phyloP scores from a whole-genome alignment of 78 protist species.

The Chrysochromulina tobinii region DNA sequence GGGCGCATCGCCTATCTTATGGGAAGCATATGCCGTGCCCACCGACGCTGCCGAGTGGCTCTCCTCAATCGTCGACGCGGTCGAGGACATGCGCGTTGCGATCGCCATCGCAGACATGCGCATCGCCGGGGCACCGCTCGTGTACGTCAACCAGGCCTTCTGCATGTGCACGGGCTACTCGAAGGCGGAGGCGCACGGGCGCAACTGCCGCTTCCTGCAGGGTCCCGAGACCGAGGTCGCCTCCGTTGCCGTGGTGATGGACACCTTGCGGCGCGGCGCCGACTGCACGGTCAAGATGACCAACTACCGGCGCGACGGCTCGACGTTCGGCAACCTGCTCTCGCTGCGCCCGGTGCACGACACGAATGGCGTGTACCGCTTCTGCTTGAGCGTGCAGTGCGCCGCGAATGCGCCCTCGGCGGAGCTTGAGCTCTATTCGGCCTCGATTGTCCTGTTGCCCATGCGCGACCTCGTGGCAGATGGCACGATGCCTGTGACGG shows the following conservation, averaged over 20 bases:
- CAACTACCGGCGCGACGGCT: constrained; percentile 17
- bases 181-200: not conserved
- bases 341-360: not conserved
- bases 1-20: no score
- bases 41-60: no score
- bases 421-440: no score
- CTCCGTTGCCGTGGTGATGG: not conserved
- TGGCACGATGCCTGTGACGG: no score
- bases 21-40: no score
- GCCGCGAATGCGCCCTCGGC: not conserved
- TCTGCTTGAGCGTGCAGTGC: not conserved
- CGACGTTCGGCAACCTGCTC: not conserved
- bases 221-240: not conserved
- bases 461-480: no score
- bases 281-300: not conserved
- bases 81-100: not conserved
- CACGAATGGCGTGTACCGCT: constrained; percentile 9
- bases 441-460: no score
- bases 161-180: not conserved
- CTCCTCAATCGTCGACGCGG: not conserved
- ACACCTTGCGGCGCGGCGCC: not conserved
- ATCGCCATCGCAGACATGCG: not conserved
- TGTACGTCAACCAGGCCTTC: not conserved
- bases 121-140: not conserved
- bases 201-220: constrained; percentile 42